phyloP scores from a whole-genome alignment of 164 flowering plant genomes.

The Liquidambar formosana region DNA sequence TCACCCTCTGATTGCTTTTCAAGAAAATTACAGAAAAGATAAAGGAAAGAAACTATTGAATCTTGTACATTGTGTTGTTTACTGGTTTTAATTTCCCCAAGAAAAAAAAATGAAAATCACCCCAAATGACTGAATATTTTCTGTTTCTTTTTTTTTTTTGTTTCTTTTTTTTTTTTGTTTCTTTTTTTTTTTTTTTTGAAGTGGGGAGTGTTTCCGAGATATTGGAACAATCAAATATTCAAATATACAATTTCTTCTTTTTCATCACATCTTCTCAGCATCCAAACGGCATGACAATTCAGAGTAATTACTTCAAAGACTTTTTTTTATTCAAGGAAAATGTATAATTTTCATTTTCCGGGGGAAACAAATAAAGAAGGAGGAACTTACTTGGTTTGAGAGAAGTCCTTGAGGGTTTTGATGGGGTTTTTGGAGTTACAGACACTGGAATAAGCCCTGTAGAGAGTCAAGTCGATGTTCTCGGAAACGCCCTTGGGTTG shows the following conservation, averaged over 20 bases:
- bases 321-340: no score
- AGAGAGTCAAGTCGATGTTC: conserved; percentile 42
- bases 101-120: no score
- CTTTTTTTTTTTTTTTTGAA: no score
- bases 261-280: no score
- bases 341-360: not conserved
- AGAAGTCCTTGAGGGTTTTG: conserved; percentile 61
- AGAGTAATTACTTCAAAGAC: no score
- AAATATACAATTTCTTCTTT: no score
- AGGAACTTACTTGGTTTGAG: conserved; percentile 61
- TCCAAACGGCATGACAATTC: no score
- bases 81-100: no score
- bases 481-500: conserved; percentile 54
- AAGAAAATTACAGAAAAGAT: not conserved
- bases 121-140: no score
- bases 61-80: not conserved
- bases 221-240: not conserved
- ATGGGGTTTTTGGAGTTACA: conserved; percentile 56
- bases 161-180: no score
- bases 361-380: not conserved
- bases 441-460: conserved; percentile 56
- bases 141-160: no score
- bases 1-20: not conserved
- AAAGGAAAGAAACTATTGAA: not conserved
- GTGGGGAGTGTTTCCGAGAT: not conserved